A percentile compares a stretch with the other conserved stretches of the same genome.
Conservation (phyloP, 306 rosid genomes). For the Trifolium repens region DNA sequence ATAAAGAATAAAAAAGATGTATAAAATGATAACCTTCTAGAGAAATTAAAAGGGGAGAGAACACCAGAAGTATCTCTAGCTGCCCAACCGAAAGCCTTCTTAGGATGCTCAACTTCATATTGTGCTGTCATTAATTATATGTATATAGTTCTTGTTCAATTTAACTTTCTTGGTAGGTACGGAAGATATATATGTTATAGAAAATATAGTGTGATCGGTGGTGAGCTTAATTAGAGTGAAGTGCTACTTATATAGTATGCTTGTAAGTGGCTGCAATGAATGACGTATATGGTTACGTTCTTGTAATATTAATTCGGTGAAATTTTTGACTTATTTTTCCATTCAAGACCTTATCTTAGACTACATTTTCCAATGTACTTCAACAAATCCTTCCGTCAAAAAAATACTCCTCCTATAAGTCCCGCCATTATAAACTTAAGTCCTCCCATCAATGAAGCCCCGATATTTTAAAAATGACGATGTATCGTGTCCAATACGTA, state of each 20-base stretch:
- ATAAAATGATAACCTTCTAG: slow-evolving; percentile 42
- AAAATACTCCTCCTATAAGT: too few relatives aligned
- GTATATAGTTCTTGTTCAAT: background rate
- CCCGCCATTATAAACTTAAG: too few relatives aligned
- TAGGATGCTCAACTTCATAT: slow-evolving; percentile 35
- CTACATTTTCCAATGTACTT: background rate
- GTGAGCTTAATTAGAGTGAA: background rate
- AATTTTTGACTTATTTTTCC: background rate
- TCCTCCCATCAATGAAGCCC: too few relatives aligned
- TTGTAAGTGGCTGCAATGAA: background rate
- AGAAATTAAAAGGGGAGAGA: slow-evolving; percentile 54
- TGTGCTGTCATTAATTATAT: slow-evolving; percentile 34
- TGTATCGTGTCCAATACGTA: too few relatives aligned
- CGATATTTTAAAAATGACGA: too few relatives aligned
- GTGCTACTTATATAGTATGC: background rate
- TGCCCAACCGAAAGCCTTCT: slow-evolving; percentile 46
- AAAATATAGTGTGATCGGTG: background rate
- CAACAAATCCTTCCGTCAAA: too few relatives aligned
- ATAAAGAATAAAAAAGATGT: too few relatives aligned
- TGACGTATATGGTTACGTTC: background rate
- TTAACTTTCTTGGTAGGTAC: background rate
- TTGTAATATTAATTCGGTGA: background rate
- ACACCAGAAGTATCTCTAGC: slow-evolving; percentile 46
- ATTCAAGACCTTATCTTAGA: background rate
- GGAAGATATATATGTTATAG: background rate